Percentiles rank a stretch among this genome's conserved stretches.
Evolutionary conservation across 768 basidiomycete species (phyloP).

Genomic region (Chalciporus pseudorubinellus): DNA sequence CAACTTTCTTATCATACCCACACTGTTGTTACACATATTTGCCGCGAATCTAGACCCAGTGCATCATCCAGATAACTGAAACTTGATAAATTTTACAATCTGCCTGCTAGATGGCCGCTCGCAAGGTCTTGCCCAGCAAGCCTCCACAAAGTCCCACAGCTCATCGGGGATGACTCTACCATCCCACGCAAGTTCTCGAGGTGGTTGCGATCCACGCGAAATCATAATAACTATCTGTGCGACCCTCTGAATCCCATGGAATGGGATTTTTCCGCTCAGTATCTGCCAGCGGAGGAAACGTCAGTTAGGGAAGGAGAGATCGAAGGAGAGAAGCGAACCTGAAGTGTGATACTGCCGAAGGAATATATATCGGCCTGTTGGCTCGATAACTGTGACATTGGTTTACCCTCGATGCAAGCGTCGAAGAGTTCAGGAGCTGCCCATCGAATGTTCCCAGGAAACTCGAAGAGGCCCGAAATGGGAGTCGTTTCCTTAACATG

Average conservation of each 20-base stretch:
- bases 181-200: conserved; percentile 19
- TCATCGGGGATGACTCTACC: conserved; percentile 21
- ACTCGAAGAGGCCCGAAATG: neutral
- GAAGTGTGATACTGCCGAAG: conserved; percentile 29
- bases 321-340: conserved; percentile 11
- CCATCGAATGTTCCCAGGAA: conserved; percentile 30
- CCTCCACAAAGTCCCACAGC: conserved; percentile 22
- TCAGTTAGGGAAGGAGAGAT: neutral
- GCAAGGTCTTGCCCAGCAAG: conserved; percentile 20
- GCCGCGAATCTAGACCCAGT: too few relatives aligned
- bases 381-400: conserved; percentile 7
- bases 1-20: too few relatives aligned
- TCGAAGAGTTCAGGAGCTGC: conserved; percentile 28
- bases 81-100: conserved; percentile 15
- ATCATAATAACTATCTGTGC: conserved; percentile 27
- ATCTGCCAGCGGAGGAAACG: conserved; percentile 3
- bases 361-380: conserved; percentile 27
- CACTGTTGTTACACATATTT: too few relatives aligned
- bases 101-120: conserved; percentile 16
- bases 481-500: conserved; percentile 4
- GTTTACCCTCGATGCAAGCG: neutral
- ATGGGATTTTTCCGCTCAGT: conserved; percentile 25
- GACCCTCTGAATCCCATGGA: conserved; percentile 17
- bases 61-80: neutral
- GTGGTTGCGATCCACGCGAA: conserved; percentile 4